These are phyloP conservation scores for Annulohypoxylon truncatum DNA, from an alignment of 2,329 filamentous ascomycete genomes.

Conservation along the genomic window DNA sequence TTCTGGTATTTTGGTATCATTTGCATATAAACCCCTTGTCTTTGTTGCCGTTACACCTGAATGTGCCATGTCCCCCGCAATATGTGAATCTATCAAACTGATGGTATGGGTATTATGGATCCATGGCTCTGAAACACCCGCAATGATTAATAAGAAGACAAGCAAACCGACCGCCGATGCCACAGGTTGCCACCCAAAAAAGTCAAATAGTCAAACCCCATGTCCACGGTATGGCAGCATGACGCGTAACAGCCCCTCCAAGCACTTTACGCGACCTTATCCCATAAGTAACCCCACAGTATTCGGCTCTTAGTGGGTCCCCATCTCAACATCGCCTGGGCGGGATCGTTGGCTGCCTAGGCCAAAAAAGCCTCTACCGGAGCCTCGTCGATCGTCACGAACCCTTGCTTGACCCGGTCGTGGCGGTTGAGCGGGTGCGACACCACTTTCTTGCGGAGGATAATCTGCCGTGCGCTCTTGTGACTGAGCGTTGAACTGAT, in stretches of 20 bases:
- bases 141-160: conserved; percentile 11
- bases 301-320: conserved; percentile 30
- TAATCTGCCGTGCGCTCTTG: conserved; percentile 34
- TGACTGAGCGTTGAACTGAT: conserved; percentile 51
- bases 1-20: conserved; percentile 30
- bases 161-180: conserved; percentile 6
- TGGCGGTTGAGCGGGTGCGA: conserved; percentile 35
- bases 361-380: conserved; percentile 47
- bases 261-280: conserved; percentile 30
- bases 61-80: conserved; percentile 8
- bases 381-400: conserved; percentile 40
- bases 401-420: conserved; percentile 44
- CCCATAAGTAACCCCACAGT: conserved; percentile 29
- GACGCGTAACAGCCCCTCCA: conserved; percentile 29
- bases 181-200: neutral
- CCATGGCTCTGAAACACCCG: neutral
- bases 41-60: conserved; percentile 18
- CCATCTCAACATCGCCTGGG: conserved; percentile 47
- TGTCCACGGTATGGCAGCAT: conserved; percentile 3
- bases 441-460: conserved; percentile 43
- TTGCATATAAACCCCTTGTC: conserved; percentile 1
- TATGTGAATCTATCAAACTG: conserved; percentile 5
- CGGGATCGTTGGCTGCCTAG: conserved; percentile 49
- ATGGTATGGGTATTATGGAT: neutral
- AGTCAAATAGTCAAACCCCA: conserved; percentile 4